A percentile compares a stretch with the other conserved stretches of the same genome.
Conservation (phyloP, 257 asterid genomes). For the Nicotiana tabacum region DNA sequence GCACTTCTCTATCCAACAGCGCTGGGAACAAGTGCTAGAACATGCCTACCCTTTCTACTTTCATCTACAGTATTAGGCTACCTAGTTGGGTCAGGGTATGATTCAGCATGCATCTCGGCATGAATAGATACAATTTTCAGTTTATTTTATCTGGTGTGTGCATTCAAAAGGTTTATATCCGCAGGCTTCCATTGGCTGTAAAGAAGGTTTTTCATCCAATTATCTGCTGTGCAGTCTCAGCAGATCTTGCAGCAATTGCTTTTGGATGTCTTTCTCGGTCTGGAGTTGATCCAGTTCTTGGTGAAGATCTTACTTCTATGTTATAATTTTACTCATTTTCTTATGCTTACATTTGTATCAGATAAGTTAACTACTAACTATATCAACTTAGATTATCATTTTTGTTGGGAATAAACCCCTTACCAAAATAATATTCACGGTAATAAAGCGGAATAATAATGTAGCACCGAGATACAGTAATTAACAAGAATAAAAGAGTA, state of each 20-base stretch:
- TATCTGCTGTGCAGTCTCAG: slow-evolving; percentile 78
- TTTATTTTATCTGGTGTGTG: not conserved
- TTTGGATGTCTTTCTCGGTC: slow-evolving; percentile 58
- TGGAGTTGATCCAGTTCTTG: slow-evolving; percentile 80
- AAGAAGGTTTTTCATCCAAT: slow-evolving; percentile 90
- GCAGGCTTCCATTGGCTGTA: slow-evolving; percentile 70
- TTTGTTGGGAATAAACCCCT: not conserved
- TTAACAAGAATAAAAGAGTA: too few relatives aligned
- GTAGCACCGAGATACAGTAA: too few relatives aligned
- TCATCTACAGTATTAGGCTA: slow-evolving; percentile 87
- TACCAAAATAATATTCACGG: too few relatives aligned
- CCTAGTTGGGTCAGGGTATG: slow-evolving; percentile 79
- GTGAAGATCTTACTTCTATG: slow-evolving; percentile 28
- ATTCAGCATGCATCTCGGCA: slow-evolving; percentile 13
- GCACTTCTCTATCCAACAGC: slow-evolving; percentile 65
- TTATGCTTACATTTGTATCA: not conserved
- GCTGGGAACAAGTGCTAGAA: slow-evolving; percentile 81
- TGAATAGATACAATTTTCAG: not conserved
- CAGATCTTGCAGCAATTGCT: slow-evolving; percentile 80
- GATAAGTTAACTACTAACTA: too few relatives aligned
- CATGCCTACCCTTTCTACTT: slow-evolving; percentile 92
- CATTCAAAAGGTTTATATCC: slow-evolving; percentile 13
- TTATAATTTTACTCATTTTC: not conserved
- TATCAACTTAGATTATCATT: not conserved
- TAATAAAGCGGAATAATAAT: too few relatives aligned